These are phyloP conservation scores for Stachybotrys elegans DNA, from an alignment of 2,329 filamentous ascomycete genomes.

Conservation along the genomic window DNA sequence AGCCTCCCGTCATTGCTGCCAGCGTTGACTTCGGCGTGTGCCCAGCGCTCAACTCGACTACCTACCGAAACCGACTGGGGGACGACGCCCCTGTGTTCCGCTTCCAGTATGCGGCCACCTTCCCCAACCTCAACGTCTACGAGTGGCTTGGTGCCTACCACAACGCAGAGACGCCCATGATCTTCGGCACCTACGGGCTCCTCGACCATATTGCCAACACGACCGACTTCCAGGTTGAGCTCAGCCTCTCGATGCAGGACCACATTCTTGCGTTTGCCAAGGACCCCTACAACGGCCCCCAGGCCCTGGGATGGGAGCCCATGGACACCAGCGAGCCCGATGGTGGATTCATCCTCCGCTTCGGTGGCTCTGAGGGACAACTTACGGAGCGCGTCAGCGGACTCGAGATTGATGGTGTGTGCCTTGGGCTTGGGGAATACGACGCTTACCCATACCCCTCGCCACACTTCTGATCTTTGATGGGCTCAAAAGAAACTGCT, in stretches of 20 bases:
- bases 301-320: conserved; percentile 14
- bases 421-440: neutral
- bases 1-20: conserved; percentile 8
- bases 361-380: neutral
- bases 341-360: neutral
- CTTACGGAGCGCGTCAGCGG: neutral
- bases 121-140: conserved; percentile 31
- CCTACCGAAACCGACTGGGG: conserved; percentile 16
- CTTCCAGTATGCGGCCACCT: conserved; percentile 34
- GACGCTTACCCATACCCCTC: neutral
- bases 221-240: conserved; percentile 17
- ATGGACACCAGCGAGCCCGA: neutral
- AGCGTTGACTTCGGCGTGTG: conserved; percentile 19
- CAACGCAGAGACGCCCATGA: conserved; percentile 28
- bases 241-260: conserved; percentile 21
- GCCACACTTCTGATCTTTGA: no score
- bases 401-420: conserved; percentile 1
- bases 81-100: conserved; percentile 28
- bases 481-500: no score
- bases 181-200: conserved; percentile 30
- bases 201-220: conserved; percentile 15
- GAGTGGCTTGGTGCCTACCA: conserved; percentile 39
- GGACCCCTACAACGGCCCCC: conserved; percentile 18
- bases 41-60: conserved; percentile 19
- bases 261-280: conserved; percentile 18